A percentile compares a stretch with the other conserved stretches of the same genome.
Conservation (phyloP, 2,329 filamentous ascomycete species). For the Colletotrichum nymphaeae region DNA sequence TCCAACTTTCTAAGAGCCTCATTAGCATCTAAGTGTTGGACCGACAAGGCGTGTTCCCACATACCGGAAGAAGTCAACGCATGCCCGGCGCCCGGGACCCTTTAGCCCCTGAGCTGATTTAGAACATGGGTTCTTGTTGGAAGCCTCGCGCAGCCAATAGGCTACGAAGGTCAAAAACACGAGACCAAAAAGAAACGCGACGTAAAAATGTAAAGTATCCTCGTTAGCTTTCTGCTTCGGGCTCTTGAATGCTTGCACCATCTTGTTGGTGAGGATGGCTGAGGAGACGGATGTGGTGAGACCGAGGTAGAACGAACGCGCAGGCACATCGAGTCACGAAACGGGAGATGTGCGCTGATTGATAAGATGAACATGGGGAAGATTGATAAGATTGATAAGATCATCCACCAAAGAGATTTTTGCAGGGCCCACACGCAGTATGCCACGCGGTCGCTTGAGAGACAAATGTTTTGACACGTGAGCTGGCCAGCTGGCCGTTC, state of each 20-base stretch:
- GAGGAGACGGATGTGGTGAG: neutral
- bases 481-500: neutral
- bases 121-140: neutral
- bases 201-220: slow-evolving; percentile 15
- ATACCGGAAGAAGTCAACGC: neutral
- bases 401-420: neutral
- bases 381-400: slow-evolving; percentile 12
- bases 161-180: neutral
- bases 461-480: neutral
- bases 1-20: neutral
- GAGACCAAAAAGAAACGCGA: slow-evolving; percentile 10
- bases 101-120: neutral
- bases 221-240: slow-evolving; percentile 22
- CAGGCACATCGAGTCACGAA: neutral
- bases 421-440: too few relatives aligned
- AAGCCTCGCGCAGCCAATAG: slow-evolving; percentile 4
- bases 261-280: neutral
- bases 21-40: neutral
- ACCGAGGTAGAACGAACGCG: neutral
- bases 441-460: neutral
- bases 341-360: slow-evolving; percentile 2
- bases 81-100: too few relatives aligned
- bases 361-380: slow-evolving; percentile 17
- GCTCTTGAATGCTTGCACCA: neutral
- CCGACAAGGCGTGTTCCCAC: neutral